These are phyloP conservation scores for Prunus mira DNA, from an alignment of 306 rosid species.

Conservation along the genomic window DNA sequence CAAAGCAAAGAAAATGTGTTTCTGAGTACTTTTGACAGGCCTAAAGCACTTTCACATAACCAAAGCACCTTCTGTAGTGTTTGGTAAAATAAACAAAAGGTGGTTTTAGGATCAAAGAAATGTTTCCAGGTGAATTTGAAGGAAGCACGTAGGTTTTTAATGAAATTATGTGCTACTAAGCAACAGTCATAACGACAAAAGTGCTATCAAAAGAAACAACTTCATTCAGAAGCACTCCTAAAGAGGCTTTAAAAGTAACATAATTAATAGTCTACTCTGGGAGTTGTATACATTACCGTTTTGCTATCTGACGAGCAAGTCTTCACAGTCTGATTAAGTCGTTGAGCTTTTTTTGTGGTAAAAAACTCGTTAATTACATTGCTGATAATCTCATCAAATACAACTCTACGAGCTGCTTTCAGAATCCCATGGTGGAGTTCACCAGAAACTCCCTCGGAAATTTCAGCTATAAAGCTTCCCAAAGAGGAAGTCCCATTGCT, in stretches of 20 bases:
- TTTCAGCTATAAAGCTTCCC: slow-evolving; percentile 47
- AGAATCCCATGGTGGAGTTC: slow-evolving; percentile 68
- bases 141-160: neutral
- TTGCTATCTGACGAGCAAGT: slow-evolving; percentile 28
- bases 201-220: neutral
- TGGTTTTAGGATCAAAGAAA: neutral
- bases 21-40: neutral
- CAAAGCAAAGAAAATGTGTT: slow-evolving; percentile 11
- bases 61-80: neutral
- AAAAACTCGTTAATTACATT: slow-evolving; percentile 65
- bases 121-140: neutral
- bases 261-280: slow-evolving; percentile 8
- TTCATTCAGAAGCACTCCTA: too few species aligned
- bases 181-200: neutral
- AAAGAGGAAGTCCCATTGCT: slow-evolving; percentile 37
- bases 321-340: slow-evolving; percentile 36
- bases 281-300: slow-evolving; percentile 43
- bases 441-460: slow-evolving; percentile 73
- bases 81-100: neutral
- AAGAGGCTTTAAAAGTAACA: neutral
- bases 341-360: slow-evolving; percentile 47
- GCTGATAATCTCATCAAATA: slow-evolving; percentile 86
- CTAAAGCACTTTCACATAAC: neutral
- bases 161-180: neutral
- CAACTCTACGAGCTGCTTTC: slow-evolving; percentile 83